Conservation (phyloP, 2,329 filamentous ascomycete species). For the Phialophora chinensis region DNA sequence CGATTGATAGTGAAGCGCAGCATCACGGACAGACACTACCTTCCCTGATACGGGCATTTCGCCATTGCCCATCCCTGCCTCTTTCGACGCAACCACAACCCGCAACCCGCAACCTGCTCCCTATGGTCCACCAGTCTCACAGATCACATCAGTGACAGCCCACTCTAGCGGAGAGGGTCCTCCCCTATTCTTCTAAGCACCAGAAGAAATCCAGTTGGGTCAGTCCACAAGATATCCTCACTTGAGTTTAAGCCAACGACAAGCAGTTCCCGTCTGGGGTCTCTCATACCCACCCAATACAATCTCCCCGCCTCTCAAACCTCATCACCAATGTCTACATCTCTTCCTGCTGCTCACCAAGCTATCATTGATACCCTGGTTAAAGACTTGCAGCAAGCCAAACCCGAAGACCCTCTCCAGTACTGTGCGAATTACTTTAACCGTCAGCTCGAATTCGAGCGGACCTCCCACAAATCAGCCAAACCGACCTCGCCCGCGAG, state of each 20-base stretch:
- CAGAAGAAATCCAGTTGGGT: conserved; percentile 13
- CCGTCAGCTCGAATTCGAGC: conserved; percentile 69
- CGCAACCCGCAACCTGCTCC: conserved; percentile 3
- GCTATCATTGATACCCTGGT: conserved; percentile 69
- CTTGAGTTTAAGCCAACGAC: conserved; percentile 24
- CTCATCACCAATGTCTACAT: conserved; percentile 45
- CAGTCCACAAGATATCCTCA: conserved; percentile 17
- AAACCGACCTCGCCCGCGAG: conserved; percentile 52
- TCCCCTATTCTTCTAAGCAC: conserved; percentile 25
- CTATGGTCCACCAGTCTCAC: conserved; percentile 15
- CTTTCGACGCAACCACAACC: not conserved
- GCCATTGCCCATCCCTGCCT: conserved; percentile 18
- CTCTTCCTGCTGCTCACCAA: conserved; percentile 62
- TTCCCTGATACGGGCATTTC: conserved; percentile 25
- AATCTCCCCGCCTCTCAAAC: conserved; percentile 30
- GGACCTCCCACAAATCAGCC: conserved; percentile 56
- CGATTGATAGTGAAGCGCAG: conserved; percentile 5
- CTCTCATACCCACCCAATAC: conserved; percentile 17
- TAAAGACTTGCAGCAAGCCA: conserved; percentile 63
- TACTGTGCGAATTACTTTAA: conserved; percentile 74
- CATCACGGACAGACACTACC: not conserved
- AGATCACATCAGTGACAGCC: conserved; percentile 24
- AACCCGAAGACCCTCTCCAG: conserved; percentile 69
- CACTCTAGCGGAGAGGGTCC: conserved; percentile 28
- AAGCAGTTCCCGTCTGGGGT: conserved; percentile 16